Evolutionary conservation across 768 basidiomycete genomes (phyloP), one percentile per base, ranked within the genome.

Genomic region (Suillus discolor): DNA sequence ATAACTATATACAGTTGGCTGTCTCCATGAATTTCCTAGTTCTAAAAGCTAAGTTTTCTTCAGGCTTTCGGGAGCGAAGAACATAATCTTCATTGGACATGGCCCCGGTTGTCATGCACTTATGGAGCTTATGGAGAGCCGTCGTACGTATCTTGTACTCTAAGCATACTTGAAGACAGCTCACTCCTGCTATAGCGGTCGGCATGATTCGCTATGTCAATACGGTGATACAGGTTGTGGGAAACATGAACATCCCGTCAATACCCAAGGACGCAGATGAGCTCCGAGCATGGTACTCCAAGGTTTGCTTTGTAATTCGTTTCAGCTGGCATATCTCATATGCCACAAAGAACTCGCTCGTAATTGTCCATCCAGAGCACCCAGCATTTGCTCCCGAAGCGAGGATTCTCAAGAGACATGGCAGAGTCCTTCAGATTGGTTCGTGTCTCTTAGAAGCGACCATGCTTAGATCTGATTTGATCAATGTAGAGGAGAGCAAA

Each of bases 1-100:
- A 99, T 76, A 97, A 98, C 72, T 96, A 96, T 72, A 82, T 99
- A 67, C 88, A 92, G 96, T 97, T 70, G 66, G 92, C 75, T 20
- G n/a, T 57, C 54, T 65, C 51, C 47, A 49, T 67, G 0, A 55
- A 15, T 63, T 23, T 36, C 44, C 23, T 41, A n/a, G 15, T 15
- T 15, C 34, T 61, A 57, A 36, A 55, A 28, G 64, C 62, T 61
- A 36, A 44, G 20, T 61, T 57, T n/a, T 64, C 25, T 36, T 44
- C 54, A 96, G 94, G 66, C 81, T 97, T 68, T 90, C 90, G 7
- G 83, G 83, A 25, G 92, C 91, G 9, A 82, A 86, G 38, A 82
- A 87, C 49, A 85, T 99, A 15, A 79, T 98, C 42, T 73, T 99
- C 12, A 86, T 99, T 59, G 95, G 95, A 2, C 93, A 96, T 72